Evolutionary conservation across 1,284 basidiomycete genomes (phyloP).

Genomic region (Leccinum solheimii): DNA sequence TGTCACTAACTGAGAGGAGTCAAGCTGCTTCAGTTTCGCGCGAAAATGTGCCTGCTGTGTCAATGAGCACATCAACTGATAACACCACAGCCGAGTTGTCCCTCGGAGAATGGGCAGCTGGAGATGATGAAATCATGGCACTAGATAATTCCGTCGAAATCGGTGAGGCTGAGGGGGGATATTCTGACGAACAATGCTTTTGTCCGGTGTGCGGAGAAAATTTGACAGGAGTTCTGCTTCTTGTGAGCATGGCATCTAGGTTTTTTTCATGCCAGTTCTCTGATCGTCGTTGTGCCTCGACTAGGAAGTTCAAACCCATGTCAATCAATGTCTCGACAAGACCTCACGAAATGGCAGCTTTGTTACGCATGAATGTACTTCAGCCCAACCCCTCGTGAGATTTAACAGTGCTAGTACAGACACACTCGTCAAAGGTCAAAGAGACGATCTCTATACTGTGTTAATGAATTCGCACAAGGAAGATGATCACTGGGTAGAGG

Average conservation of each 20-base stretch:
- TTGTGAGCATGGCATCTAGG: constrained; percentile 32
- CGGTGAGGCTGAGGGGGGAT: constrained; percentile 13
- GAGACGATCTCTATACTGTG: constrained; percentile 57
- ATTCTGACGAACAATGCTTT: constrained; percentile 1
- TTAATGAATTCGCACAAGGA: constrained; percentile 85
- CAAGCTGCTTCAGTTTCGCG: not conserved
- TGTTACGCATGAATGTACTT: not conserved
- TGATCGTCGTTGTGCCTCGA: constrained; percentile 1
- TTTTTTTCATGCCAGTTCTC: not conserved
- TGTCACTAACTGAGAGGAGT: not conserved
- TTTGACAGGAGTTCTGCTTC: constrained; percentile 26
- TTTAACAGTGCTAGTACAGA: constrained; percentile 6
- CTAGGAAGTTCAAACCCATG: constrained; percentile 49
- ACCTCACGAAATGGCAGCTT: constrained; percentile 1
- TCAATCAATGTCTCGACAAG: constrained; percentile 51
- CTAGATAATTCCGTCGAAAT: constrained; percentile 28
- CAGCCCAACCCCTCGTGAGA: not conserved
- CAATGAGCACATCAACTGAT: not conserved
- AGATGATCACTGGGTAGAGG: constrained; percentile 83
- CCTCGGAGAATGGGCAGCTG: constrained; percentile 54
- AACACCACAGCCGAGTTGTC: constrained; percentile 21
- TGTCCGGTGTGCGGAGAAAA: constrained; percentile 44
- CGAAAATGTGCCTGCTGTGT: not conserved
- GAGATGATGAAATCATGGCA: constrained; percentile 56
- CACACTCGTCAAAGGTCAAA: constrained; percentile 37